Conservation (phyloP, 768 basidiomycete genomes). For the Stropharia rugosoannulata region DNA sequence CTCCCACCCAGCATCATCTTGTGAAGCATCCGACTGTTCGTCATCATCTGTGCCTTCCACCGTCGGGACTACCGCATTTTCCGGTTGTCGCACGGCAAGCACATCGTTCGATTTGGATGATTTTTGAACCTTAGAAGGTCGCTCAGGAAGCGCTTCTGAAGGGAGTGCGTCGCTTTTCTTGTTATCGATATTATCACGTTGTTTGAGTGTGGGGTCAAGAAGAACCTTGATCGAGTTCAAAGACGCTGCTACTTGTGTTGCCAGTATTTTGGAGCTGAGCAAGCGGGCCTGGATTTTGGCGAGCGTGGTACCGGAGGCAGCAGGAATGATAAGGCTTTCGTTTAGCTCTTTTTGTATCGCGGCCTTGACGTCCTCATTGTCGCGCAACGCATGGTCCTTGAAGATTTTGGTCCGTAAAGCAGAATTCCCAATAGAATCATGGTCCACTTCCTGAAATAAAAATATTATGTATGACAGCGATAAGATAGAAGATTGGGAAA, state of each 20-base stretch:
- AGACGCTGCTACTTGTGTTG: conserved; percentile 51
- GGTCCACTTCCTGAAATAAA: conserved; percentile 48
- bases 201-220: conserved; percentile 26
- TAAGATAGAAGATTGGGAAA: background rate
- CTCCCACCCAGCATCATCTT: conserved; percentile 31
- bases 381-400: conserved; percentile 64
- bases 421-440: conserved; percentile 56
- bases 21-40: conserved; percentile 19
- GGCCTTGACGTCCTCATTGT: conserved; percentile 43
- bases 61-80: background rate
- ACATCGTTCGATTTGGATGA: conserved; percentile 6
- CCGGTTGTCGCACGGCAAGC: background rate
- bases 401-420: conserved; percentile 73
- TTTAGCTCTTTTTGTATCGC: conserved; percentile 47
- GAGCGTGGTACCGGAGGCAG: conserved; percentile 37
- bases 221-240: conserved; percentile 49
- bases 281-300: conserved; percentile 72
- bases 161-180: conserved; percentile 3
- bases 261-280: conserved; percentile 74
- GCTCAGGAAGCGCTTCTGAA: conserved; percentile 4
- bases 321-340: conserved; percentile 29
- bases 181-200: conserved; percentile 6
- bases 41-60: conserved; percentile 17
- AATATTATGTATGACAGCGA: conserved; percentile 3
- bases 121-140: conserved; percentile 25